Evolutionary conservation across 768 basidiomycete species (phyloP), one percentile per base, ranked within the genome.

Genomic region (Collybia mongolica): DNA sequence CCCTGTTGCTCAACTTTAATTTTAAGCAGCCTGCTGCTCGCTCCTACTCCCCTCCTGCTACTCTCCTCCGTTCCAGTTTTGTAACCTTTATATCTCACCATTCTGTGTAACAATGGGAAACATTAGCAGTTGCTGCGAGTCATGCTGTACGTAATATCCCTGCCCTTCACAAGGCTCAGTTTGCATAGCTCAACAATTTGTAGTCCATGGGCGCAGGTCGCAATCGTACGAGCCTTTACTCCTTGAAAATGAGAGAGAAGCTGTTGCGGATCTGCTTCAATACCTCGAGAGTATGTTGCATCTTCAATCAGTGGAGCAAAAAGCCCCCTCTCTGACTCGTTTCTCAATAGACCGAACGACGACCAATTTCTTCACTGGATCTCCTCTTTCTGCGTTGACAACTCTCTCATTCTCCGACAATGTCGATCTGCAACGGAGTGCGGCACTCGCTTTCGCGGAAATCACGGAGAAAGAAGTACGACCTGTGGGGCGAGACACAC

Each of bases 381-480:
- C 86, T 15, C 96, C 97, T 17, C 85, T 99, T 51, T 79, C 87
- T 46, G 94, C 97, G 35, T 75, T 99, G 49, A 98, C 96, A 11
- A 98, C 93, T 44, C 88, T 99, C 54, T 96, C 94, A 19, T 99
- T 98, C 75, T 94, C 91, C 18, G 97, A 98, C 73, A 99, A 99
- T 72, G 96, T 99, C 58, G 97, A 98, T 73, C 80, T 99, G 17
- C 97, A 99, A 74, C 84, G 97, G 44, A 96, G 93, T 56, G 97
- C 97, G 2, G 97, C 97, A 3, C 82, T 99, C 39, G 97, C 97
- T 0, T 99, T 98, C 63, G 97, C 97, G 32, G 97, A 99, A 70
- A 99, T 99, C 53, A 99, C 97, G 19, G 97, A 99, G 76, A 98
- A 98, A 73, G 97, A 99, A 72, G 96, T 98, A 46, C 84, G 95